Conservation (phyloP, 495 filamentous ascomycete genomes). For the Delitschia confertaspora region DNA sequence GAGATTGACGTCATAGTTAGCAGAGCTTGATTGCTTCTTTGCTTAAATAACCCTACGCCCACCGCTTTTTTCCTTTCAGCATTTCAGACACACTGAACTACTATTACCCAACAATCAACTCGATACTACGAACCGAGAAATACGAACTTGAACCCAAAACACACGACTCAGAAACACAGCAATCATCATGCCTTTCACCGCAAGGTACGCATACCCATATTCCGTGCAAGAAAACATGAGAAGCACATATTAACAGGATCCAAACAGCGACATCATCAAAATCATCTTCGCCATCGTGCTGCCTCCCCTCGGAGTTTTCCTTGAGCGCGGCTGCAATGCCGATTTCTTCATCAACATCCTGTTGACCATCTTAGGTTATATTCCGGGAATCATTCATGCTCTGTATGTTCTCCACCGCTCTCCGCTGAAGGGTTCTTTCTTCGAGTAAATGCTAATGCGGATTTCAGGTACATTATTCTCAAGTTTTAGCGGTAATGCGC, state of each 20-base stretch:
- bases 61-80: too few relatives aligned
- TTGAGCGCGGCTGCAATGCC: constrained; percentile 74
- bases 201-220: constrained; percentile 38
- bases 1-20: too few relatives aligned
- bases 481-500: constrained; percentile 38
- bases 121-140: too few relatives aligned
- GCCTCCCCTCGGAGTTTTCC: constrained; percentile 84
- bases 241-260: too few relatives aligned
- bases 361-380: constrained; percentile 64
- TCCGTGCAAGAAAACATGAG: neutral
- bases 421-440: neutral
- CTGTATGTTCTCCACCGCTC: constrained; percentile 24
- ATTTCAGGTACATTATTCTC: constrained; percentile 44
- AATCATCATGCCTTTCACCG: constrained; percentile 48
- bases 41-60: too few relatives aligned
- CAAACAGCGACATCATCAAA: constrained; percentile 84
- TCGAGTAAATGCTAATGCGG: too few relatives aligned
- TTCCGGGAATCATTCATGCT: constrained; percentile 40
- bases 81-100: too few relatives aligned
- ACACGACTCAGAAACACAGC: too few relatives aligned
- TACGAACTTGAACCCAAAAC: too few relatives aligned
- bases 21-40: too few relatives aligned
- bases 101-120: too few relatives aligned
- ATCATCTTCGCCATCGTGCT: constrained; percentile 82
- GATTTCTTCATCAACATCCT: constrained; percentile 83